These are phyloP conservation scores for Trifolium subterraneum DNA, from an alignment of 306 rosid genomes.

Conservation along the genomic window DNA sequence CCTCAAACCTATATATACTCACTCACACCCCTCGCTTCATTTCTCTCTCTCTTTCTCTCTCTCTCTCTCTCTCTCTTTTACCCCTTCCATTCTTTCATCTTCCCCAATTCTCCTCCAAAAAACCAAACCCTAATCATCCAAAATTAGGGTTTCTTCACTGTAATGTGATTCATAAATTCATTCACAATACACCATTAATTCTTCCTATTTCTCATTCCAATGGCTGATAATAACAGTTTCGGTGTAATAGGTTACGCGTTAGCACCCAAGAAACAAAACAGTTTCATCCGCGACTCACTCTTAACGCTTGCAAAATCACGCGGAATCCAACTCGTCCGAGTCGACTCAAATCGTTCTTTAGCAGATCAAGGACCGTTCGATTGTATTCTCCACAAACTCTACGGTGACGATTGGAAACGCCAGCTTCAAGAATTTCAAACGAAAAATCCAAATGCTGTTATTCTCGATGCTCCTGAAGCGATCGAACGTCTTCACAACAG, in stretches of 20 bases:
- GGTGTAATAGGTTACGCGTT: conserved; percentile 73
- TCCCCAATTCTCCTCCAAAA: background rate
- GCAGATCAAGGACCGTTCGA: conserved; percentile 86
- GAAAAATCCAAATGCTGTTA: conserved; percentile 63
- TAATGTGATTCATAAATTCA: conserved; percentile 42
- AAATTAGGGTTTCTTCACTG: conserved; percentile 42
- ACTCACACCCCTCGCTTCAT: conserved; percentile 15
- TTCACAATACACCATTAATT: background rate
- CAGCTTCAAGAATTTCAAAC: conserved; percentile 55
- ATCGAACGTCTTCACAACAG: conserved; percentile 86
- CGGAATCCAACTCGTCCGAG: conserved; percentile 68
- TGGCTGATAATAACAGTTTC: conserved; percentile 68
- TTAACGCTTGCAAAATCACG: conserved; percentile 64
- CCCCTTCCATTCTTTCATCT: background rate
- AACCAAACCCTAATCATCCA: background rate
- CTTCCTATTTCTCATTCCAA: conserved; percentile 19
- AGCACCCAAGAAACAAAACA: conserved; percentile 79
- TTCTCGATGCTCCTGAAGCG: conserved; percentile 77
- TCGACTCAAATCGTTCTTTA: conserved; percentile 51
- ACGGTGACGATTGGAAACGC: conserved; percentile 74
- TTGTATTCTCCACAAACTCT: conserved; percentile 81
- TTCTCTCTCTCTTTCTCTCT: background rate
- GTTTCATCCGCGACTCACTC: conserved; percentile 80
- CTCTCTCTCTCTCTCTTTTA: background rate
- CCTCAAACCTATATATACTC: conserved; percentile 60